These are phyloP conservation scores for Colletotrichum brevisporum DNA, from an alignment of 2,329 filamentous ascomycete genomes.

Conservation along the genomic window DNA sequence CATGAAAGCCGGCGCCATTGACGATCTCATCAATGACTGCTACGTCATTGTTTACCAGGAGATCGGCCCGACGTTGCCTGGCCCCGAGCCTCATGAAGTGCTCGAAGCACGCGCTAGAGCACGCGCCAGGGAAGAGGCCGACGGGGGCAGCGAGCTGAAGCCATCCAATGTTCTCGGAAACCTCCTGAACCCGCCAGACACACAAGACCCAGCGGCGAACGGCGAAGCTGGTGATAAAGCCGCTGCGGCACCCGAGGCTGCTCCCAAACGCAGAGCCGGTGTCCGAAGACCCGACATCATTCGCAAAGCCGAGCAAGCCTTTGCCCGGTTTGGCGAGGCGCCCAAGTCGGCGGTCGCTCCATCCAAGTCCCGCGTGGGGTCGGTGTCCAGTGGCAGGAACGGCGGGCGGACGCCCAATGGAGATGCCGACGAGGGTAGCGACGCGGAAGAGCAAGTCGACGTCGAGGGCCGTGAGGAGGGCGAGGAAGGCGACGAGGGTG, in stretches of 20 bases:
- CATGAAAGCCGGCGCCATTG: slow-evolving; percentile 88
- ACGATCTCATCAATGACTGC: slow-evolving; percentile 93
- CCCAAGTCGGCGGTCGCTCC: slow-evolving; percentile 54
- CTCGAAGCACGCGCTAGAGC: slow-evolving; percentile 59
- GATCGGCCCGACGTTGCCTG: slow-evolving; percentile 72
- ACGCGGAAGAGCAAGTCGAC: slow-evolving; percentile 54
- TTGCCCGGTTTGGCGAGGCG: slow-evolving; percentile 65
- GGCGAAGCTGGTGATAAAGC: slow-evolving; percentile 54
- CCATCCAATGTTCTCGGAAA: slow-evolving; percentile 55
- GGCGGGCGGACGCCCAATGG: slow-evolving; percentile 56
- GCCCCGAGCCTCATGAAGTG: slow-evolving; percentile 61
- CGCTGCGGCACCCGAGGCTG: slow-evolving; percentile 54
- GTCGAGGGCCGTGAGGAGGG: slow-evolving; percentile 52
- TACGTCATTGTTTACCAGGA: slow-evolving; percentile 84
- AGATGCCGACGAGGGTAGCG: slow-evolving; percentile 50
- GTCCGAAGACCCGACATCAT: slow-evolving; percentile 71
- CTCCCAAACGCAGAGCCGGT: slow-evolving; percentile 58
- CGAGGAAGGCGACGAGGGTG: slow-evolving; percentile 41
- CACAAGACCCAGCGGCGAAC: slow-evolving; percentile 56
- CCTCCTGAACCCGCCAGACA: slow-evolving; percentile 59
- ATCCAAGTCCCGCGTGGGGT: slow-evolving; percentile 65
- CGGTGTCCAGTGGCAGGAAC: slow-evolving; percentile 65
- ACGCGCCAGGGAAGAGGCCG: slow-evolving; percentile 58
- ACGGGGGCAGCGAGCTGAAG: slow-evolving; percentile 53
- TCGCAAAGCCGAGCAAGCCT: slow-evolving; percentile 73